Base-by-base conservation (phyloP, 371 early-diverging fungal species). In the Paraphysoderma sedebokerense region DNA sequence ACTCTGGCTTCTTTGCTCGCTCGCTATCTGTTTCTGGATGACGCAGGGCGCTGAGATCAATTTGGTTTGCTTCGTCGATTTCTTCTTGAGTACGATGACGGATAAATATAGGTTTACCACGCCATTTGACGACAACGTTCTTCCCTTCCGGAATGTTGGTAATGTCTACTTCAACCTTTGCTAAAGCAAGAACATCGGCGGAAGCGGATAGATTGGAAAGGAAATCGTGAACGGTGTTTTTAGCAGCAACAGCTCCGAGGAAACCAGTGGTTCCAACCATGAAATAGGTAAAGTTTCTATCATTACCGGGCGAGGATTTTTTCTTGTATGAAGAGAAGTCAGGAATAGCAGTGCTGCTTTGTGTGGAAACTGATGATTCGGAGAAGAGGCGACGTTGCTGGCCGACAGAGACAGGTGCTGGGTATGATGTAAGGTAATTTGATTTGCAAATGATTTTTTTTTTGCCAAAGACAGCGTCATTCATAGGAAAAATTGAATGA, bases 61-160 rank as follows among this genome's bases (percentile, higher is more conserved):
- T 81, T 38, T 66, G 38, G 65, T 87, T 82, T 48, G 95, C 92
- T 60, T 92, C 92, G n/a, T 76, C 74, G 58, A 96, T 95, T 67
- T 96, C 95, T 54, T 76, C 85, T 31, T 79, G 72, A 33, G 95
- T 96, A 56, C 95, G 83, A 71, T 93, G 95, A 63, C 93, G 85
- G 57, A 96, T 83, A 63, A 93, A 90, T 48, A 96, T 84, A 49
- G 96, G 96, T 79, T 96, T 96, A 65, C 96, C 96, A 56, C 95
- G 80, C 96, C 96, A 96, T 77, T 93, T 96, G 70, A 96, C 72
- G 30, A 87, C 82, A 47, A 92, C 81, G 53, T 92, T 92, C 74
- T 87, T 91, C 49, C 95, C 97, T 57, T 91, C 87, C 31, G 97
- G 97, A 60, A 96, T 89, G 38, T 81, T 56, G 52, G 66, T 70